Conservation (phyloP, 2,329 filamentous ascomycete genomes). For the Aphanocladium album region DNA sequence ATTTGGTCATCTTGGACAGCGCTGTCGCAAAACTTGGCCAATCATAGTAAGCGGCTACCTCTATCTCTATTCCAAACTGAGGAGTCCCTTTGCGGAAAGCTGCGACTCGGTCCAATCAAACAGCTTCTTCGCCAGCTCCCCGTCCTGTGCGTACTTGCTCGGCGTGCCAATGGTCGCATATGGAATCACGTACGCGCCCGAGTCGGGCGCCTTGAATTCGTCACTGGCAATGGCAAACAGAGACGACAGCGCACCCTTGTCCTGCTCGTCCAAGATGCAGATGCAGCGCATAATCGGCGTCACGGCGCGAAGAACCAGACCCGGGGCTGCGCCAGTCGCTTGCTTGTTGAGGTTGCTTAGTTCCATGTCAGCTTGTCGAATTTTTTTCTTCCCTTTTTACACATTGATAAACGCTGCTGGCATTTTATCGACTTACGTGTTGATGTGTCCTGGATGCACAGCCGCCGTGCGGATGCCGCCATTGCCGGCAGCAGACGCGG, state of each 20-base stretch:
- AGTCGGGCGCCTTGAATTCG: constrained; percentile 15
- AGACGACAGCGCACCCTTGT: constrained; percentile 20
- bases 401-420: too few relatives aligned
- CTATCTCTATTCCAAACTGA: not conserved
- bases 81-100: constrained; percentile 11
- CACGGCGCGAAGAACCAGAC: constrained; percentile 14
- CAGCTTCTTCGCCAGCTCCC: constrained; percentile 15
- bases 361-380: too few relatives aligned
- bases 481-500: not conserved
- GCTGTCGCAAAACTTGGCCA: not conserved
- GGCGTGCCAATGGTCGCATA: constrained; percentile 20
- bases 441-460: not conserved
- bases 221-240: constrained; percentile 19
- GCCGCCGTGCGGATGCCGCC: not conserved
- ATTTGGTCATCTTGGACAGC: not conserved
- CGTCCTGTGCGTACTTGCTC: constrained; percentile 16
- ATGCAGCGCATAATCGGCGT: constrained; percentile 17
- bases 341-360: constrained; percentile 18
- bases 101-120: constrained; percentile 16
- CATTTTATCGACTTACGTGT: not conserved
- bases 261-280: constrained; percentile 18
- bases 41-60: not conserved
- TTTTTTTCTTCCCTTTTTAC: too few relatives aligned
- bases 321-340: constrained; percentile 14
- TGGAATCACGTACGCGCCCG: constrained; percentile 20